Evolutionary conservation across 2,329 filamentous ascomycete species (phyloP).

Genomic region (Scedosporium dehoogii): DNA sequence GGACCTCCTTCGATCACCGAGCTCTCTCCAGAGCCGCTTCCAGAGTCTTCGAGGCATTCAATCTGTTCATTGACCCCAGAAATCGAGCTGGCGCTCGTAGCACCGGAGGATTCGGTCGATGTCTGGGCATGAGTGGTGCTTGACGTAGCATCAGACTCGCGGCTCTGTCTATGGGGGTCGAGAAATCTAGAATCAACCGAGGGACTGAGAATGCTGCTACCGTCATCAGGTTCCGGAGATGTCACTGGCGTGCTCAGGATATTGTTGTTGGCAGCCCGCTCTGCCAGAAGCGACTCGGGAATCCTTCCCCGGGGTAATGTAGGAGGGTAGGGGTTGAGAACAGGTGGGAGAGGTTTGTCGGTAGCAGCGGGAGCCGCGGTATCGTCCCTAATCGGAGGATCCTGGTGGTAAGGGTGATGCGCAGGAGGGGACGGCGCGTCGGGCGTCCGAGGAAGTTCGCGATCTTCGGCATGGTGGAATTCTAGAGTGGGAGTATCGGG

Average conservation of each 20-base stretch:
- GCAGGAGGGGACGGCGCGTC: conserved; percentile 27
- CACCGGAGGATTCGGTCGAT: conserved; percentile 42
- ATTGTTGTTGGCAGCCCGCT: neutral
- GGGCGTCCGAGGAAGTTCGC: conserved; percentile 22
- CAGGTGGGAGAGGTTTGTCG: neutral
- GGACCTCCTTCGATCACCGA: conserved; percentile 37
- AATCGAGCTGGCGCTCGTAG: conserved; percentile 46
- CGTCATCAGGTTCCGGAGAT: conserved; percentile 17
- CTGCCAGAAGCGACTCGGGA: neutral
- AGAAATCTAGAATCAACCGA: conserved; percentile 21
- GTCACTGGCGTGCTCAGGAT: neutral
- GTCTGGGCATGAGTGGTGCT: conserved; percentile 38
- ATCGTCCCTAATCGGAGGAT: neutral
- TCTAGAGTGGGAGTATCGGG: neutral
- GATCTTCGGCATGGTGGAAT: conserved; percentile 13
- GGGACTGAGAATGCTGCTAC: conserved; percentile 22
- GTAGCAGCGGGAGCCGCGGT: neutral
- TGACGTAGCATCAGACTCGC: conserved; percentile 41
- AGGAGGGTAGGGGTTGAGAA: neutral
- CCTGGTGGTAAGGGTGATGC: conserved; percentile 13
- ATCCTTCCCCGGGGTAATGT: neutral
- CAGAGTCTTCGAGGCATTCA: conserved; percentile 30
- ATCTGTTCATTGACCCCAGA: conserved; percentile 38
- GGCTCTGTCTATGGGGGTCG: conserved; percentile 36
- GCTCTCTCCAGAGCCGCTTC: conserved; percentile 33